Percentiles rank a stretch among this genome's conserved stretches.
phyloP scores from a whole-genome alignment of 2,329 filamentous ascomycete species.

The Cladosporium sp. region DNA sequence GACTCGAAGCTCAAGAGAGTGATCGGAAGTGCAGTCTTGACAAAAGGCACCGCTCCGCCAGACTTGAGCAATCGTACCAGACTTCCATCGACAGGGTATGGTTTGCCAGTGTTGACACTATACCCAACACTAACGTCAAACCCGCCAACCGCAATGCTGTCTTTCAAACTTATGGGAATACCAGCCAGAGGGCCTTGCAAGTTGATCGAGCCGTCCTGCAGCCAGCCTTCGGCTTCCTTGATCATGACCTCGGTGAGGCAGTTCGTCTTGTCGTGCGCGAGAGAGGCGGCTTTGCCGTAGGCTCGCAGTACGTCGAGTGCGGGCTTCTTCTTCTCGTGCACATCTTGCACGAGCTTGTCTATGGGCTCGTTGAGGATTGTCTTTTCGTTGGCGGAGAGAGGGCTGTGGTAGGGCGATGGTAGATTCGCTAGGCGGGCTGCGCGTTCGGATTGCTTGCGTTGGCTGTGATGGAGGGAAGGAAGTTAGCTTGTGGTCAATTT shows the following conservation, averaged over 20 bases:
- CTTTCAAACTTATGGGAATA: conserved; percentile 84
- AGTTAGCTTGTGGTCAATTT: conserved; percentile 1
- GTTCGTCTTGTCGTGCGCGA: conserved; percentile 83
- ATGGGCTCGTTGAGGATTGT: conserved; percentile 72
- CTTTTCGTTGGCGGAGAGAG: conserved; percentile 65
- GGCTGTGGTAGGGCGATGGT: conserved; percentile 62
- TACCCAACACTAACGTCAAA: conserved; percentile 84
- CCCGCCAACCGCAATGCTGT: conserved; percentile 71
- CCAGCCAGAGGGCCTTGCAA: conserved; percentile 80
- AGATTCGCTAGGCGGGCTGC: conserved; percentile 67
- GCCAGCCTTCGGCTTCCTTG: conserved; percentile 73
- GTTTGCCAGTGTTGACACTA: conserved; percentile 69
- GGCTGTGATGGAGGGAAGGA: conserved; percentile 50
- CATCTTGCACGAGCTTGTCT: conserved; percentile 72
- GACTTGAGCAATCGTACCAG: conserved; percentile 79
- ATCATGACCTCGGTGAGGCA: conserved; percentile 87
- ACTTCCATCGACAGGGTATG: conserved; percentile 65
- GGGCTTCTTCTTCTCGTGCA: conserved; percentile 66
- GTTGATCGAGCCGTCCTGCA: conserved; percentile 60
- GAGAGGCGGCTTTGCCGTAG: conserved; percentile 83
- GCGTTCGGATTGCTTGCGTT: conserved; percentile 77
- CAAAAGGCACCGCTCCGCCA: conserved; percentile 83
- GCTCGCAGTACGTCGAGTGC: conserved; percentile 75
- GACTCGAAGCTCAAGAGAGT: conserved; percentile 87
- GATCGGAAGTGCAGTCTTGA: conserved; percentile 87